phyloP scores from a whole-genome alignment of 2,329 filamentous ascomycete genomes.

The Xylariaceae sp. region DNA sequence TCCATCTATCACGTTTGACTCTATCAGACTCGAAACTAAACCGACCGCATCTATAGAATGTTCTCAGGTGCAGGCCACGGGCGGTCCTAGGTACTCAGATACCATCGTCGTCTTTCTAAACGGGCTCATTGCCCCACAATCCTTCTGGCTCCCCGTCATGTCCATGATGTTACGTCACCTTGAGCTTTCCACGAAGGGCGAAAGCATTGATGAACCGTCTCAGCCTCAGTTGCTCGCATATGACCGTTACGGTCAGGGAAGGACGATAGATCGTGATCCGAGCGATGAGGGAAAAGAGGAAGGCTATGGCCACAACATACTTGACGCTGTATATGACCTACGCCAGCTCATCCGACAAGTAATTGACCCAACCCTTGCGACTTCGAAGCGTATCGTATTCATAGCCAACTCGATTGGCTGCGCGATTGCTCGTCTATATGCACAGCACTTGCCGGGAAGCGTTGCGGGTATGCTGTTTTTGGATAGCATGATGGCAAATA shows the following conservation, averaged over 20 bases:
- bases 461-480: conserved; percentile 48
- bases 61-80: conserved; percentile 14
- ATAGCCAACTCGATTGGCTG: conserved; percentile 52
- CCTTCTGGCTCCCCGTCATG: conserved; percentile 23
- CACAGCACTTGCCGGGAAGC: conserved; percentile 40
- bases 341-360: conserved; percentile 33
- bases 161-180: conserved; percentile 15
- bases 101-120: conserved; percentile 27
- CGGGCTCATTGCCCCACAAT: conserved; percentile 25
- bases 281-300: conserved; percentile 39
- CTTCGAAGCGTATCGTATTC: conserved; percentile 38
- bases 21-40: conserved; percentile 17
- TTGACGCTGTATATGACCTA: conserved; percentile 41
- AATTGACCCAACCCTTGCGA: conserved; percentile 6
- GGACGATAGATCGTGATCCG: conserved; percentile 40
- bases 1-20: conserved; percentile 17
- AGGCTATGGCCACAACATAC: conserved; percentile 47
- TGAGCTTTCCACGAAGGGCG: background rate
- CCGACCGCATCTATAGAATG: conserved; percentile 18
- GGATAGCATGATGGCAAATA: conserved; percentile 56
- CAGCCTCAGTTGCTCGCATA: conserved; percentile 46
- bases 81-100: conserved; percentile 9
- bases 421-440: conserved; percentile 49
- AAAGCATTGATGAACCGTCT: conserved; percentile 14
- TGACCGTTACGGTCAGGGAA: conserved; percentile 56